Percentiles rank a stretch among this genome's conserved stretches.
Evolutionary conservation across 345 rosid genomes (phyloP).

Genomic region (Lepidium africanum): DNA sequence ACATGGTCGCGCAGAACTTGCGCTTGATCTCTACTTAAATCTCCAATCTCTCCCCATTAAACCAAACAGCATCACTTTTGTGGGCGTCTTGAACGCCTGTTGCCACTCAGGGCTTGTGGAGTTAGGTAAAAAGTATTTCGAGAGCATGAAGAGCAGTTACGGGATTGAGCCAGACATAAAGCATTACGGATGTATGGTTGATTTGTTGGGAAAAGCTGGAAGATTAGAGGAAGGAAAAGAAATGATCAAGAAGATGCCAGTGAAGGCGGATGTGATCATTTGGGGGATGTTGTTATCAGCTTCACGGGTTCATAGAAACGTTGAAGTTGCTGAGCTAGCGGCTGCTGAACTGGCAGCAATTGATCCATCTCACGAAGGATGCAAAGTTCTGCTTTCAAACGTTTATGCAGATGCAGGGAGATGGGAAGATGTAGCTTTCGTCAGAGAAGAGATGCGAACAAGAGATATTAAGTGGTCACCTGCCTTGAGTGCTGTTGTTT

Average conservation of each 20-base stretch:
- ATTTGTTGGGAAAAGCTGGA: constrained; percentile 67
- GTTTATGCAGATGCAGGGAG: constrained; percentile 79
- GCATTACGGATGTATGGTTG: constrained; percentile 56
- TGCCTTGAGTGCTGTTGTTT: constrained; percentile 51
- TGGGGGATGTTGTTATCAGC: constrained; percentile 80
- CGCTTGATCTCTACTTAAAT: constrained; percentile 48
- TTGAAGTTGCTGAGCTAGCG: constrained; percentile 61
- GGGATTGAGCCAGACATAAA: constrained; percentile 52
- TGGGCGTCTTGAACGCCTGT: constrained; percentile 73
- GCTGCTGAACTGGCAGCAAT: constrained; percentile 45
- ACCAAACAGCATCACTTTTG: constrained; percentile 59
- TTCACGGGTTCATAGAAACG: constrained; percentile 50
- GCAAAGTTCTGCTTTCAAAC: constrained; percentile 63
- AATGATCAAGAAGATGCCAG: constrained; percentile 59
- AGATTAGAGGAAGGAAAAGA: constrained; percentile 55
- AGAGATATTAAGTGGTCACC: constrained; percentile 50
- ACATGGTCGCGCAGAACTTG: constrained; percentile 55
- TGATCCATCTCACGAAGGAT: constrained; percentile 62
- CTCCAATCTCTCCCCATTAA: constrained; percentile 38
- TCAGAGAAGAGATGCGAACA: constrained; percentile 42
- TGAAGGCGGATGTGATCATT: constrained; percentile 66
- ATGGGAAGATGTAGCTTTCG: constrained; percentile 71
- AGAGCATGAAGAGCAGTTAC: constrained; percentile 43
- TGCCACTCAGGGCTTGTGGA: constrained; percentile 67
- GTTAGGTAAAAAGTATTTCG: constrained; percentile 46